These are phyloP conservation scores for Beta macrorhiza DNA, from an alignment of 179 eudicot species.

Conservation along the genomic window DNA sequence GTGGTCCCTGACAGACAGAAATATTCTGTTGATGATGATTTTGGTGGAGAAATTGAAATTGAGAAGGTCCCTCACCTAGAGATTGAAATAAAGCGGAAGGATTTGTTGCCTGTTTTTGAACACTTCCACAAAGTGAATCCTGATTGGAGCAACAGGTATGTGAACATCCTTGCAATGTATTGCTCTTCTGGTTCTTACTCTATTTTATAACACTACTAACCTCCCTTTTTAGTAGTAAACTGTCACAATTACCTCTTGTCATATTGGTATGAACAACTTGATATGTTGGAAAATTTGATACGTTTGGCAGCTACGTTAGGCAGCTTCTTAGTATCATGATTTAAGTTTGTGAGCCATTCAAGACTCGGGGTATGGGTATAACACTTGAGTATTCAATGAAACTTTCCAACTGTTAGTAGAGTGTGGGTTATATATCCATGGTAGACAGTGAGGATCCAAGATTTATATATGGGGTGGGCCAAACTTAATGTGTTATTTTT, in stretches of 20 bases:
- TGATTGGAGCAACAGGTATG: constrained; percentile 66
- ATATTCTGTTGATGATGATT: constrained; percentile 25
- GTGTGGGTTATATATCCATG: not conserved
- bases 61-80: constrained; percentile 63
- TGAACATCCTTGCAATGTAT: constrained; percentile 2
- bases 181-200: not conserved
- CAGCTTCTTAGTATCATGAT: not conserved
- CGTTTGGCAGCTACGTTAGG: not conserved
- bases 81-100: constrained; percentile 76
- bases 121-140: constrained; percentile 61
- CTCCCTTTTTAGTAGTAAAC: not conserved
- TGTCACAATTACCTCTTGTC: not conserved
- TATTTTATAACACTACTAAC: not conserved
- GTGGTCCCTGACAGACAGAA: constrained; percentile 29
- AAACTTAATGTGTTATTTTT: no score
- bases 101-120: constrained; percentile 87
- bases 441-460: not conserved
- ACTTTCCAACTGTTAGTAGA: not conserved
- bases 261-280: not conserved
- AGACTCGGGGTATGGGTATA: no score
- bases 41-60: constrained; percentile 74
- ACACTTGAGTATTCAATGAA: not conserved
- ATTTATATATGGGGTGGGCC: no score
- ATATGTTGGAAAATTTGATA: no score
- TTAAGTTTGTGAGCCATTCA: not conserved